phyloP scores from a whole-genome alignment of 139 green algal species.

The Volvox africanus region DNA sequence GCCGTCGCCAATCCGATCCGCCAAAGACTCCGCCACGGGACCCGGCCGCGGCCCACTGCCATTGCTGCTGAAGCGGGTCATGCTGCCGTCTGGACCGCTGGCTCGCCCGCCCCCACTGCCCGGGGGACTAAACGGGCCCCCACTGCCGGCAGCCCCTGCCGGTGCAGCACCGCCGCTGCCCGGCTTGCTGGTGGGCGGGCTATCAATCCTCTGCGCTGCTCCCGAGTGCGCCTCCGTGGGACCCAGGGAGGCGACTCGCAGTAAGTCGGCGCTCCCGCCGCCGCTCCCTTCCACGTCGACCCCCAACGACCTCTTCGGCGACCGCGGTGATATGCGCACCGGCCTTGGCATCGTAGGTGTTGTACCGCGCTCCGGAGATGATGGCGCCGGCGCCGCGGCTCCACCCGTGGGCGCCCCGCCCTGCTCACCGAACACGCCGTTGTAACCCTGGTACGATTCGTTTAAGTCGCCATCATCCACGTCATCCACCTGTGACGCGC shows the following conservation, averaged over 20 bases:
- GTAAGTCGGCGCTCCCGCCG: neutral
- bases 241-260: neutral
- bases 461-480: neutral
- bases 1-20: neutral
- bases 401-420: neutral
- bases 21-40: conserved; percentile 19
- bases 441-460: conserved; percentile 22
- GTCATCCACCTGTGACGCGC: neutral
- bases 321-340: neutral
- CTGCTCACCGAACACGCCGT: neutral
- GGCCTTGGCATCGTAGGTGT: neutral
- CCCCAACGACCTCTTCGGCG: neutral
- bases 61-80: conserved; percentile 12
- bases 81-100: neutral
- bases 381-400: neutral
- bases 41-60: neutral
- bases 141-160: neutral
- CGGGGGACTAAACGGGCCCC: neutral
- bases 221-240: neutral
- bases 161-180: neutral
- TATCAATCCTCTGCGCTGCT: neutral
- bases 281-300: neutral
- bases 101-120: neutral
- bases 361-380: neutral
- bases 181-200: neutral